Conservation (phyloP, 305 asterid species). For the Striga hermonthica region DNA sequence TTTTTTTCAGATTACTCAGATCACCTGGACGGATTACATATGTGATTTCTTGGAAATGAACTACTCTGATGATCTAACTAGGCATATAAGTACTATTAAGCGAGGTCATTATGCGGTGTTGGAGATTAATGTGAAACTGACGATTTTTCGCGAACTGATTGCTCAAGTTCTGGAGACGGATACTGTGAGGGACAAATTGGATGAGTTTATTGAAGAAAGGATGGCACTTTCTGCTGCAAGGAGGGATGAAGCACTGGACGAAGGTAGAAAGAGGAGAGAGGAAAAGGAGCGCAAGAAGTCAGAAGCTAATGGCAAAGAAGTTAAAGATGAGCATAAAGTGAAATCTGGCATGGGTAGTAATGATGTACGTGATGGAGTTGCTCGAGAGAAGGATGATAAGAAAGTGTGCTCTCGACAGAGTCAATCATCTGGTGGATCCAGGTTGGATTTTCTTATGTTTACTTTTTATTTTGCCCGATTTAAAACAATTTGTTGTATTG, state of each 20-base stretch:
- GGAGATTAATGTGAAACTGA: slow-evolving; percentile 62
- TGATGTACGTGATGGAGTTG: too few species aligned
- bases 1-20: slow-evolving; percentile 69
- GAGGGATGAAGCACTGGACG: slow-evolving; percentile 85
- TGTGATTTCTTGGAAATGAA: slow-evolving; percentile 70
- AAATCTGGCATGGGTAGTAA: slow-evolving; percentile 3
- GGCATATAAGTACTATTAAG: slow-evolving; percentile 59
- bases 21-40: slow-evolving; percentile 77
- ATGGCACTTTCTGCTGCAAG: slow-evolving; percentile 83
- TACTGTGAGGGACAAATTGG: slow-evolving; percentile 63
- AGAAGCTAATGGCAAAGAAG: slow-evolving; percentile 41
- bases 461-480: neutral
- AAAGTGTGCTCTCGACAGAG: slow-evolving; percentile 37
- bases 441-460: slow-evolving; percentile 38
- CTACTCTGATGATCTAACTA: slow-evolving; percentile 45
- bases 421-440: slow-evolving; percentile 45
- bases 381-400: slow-evolving; percentile 34
- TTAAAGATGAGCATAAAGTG: slow-evolving; percentile 29
- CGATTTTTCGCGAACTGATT: slow-evolving; percentile 62
- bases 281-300: slow-evolving; percentile 63
- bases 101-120: slow-evolving; percentile 77
- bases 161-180: slow-evolving; percentile 69
- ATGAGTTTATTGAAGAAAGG: slow-evolving; percentile 75
- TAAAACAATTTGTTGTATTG: slow-evolving; percentile 24
- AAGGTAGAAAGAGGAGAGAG: slow-evolving; percentile 87